Conservation (phyloP, 495 filamentous ascomycete species). For the Aspergillus ellipticus region DNA sequence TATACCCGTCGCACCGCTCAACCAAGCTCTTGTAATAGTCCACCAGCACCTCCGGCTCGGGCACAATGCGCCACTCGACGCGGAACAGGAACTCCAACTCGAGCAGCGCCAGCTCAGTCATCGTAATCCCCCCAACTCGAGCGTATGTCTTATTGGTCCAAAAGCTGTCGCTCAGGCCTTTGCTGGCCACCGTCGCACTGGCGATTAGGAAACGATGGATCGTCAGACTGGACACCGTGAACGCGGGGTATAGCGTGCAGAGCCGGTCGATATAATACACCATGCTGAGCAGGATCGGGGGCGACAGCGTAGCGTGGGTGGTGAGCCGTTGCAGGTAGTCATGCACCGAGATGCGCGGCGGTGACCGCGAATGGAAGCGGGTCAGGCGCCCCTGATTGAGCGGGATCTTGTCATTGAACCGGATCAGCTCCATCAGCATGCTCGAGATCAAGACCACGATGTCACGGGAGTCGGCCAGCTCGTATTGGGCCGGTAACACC, state of each 20-base stretch:
- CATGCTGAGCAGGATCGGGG: slow-evolving; percentile 97
- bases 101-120: slow-evolving; percentile 84
- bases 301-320: slow-evolving; percentile 87
- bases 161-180: slow-evolving; percentile 93
- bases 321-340: slow-evolving; percentile 92
- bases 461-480: slow-evolving; percentile 72
- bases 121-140: slow-evolving; percentile 83
- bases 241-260: slow-evolving; percentile 84
- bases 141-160: slow-evolving; percentile 98
- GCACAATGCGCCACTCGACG: slow-evolving; percentile 95
- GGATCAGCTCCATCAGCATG: slow-evolving; percentile 92
- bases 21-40: slow-evolving; percentile 91
- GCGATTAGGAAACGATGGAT: slow-evolving; percentile 97
- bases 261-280: slow-evolving; percentile 98
- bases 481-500: slow-evolving; percentile 71
- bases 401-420: slow-evolving; percentile 85
- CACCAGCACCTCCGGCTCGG: slow-evolving; percentile 84
- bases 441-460: slow-evolving; percentile 86
- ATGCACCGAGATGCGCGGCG: slow-evolving; percentile 86
- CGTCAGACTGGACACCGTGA: slow-evolving; percentile 90
- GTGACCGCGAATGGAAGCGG: slow-evolving; percentile 91
- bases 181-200: slow-evolving; percentile 90
- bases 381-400: slow-evolving; percentile 80
- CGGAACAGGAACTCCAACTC: slow-evolving; percentile 89
- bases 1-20: slow-evolving; percentile 60